Conservation (phyloP, 257 asterid species). For the Lycium barbarum region DNA sequence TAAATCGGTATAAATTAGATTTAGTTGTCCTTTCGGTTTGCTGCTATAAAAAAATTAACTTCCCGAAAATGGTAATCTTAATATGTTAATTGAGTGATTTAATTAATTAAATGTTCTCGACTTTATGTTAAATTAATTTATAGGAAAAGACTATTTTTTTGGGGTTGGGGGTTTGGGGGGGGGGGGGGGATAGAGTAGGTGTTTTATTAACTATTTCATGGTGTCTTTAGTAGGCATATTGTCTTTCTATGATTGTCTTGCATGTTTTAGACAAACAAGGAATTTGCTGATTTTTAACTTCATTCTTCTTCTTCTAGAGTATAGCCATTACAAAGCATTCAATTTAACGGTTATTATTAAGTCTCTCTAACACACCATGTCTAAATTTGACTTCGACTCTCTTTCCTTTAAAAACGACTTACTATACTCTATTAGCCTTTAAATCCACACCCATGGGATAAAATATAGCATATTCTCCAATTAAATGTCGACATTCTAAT, state of each 20-base stretch:
- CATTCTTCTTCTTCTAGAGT: not conserved
- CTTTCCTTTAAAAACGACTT: not conserved
- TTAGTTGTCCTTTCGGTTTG: not conserved
- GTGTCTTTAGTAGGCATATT: not conserved
- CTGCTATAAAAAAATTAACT: not conserved
- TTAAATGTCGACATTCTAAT: not conserved
- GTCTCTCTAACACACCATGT: not conserved
- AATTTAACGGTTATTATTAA: not conserved
- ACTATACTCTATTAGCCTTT: not conserved
- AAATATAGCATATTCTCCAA: not conserved
- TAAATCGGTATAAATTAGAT: not conserved
- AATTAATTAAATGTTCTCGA: not conserved
- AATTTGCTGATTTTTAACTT: not conserved
- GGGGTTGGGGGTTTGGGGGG: not conserved
- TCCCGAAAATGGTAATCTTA: not conserved
- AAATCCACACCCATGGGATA: not conserved
- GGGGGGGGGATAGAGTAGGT: not conserved
- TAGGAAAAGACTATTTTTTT: not conserved
- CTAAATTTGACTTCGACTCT: not conserved
- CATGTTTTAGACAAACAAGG: slow-evolving; percentile 3
- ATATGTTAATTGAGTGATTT: not conserved
- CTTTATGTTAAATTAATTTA: not conserved
- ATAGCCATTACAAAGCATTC: not conserved
- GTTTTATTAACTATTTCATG: not conserved
- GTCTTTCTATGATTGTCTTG: not conserved